Percentiles rank a stretch among this genome's conserved stretches.
phyloP scores from a whole-genome alignment of 2,329 filamentous ascomycete species.

The Zalaria obscura region DNA sequence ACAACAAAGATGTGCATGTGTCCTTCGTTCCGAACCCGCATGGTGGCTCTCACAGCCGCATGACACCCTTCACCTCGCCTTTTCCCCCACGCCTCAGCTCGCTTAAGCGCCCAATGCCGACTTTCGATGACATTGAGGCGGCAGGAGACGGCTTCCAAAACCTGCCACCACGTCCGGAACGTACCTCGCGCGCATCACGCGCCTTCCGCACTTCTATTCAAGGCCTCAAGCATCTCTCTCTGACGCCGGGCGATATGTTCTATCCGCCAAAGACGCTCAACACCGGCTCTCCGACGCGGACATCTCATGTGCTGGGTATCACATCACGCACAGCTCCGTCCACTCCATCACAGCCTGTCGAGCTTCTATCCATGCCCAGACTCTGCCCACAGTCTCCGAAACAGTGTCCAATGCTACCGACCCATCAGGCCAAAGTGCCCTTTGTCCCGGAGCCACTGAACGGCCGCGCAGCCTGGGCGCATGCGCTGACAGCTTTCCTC shows the following conservation, averaged over 20 bases:
- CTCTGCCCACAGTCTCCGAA: not conserved
- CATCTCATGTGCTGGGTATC: not conserved
- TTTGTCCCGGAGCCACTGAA: constrained; percentile 20
- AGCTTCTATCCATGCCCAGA: not conserved
- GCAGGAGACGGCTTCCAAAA: not conserved
- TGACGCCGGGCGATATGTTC: not conserved
- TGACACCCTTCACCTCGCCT: not conserved
- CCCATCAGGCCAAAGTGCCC: not conserved
- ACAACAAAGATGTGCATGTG: too few species aligned
- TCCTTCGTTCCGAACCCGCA: too few species aligned
- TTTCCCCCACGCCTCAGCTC: not conserved
- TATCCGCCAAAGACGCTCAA: not conserved
- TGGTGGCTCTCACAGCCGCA: too few species aligned
- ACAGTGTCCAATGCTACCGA: not conserved
- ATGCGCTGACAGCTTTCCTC: constrained; percentile 18
- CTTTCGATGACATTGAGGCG: not conserved
- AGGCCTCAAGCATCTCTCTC: not conserved
- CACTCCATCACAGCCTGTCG: not conserved
- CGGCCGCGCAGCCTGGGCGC: constrained; percentile 26
- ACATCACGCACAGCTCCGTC: not conserved
- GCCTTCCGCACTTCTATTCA: not conserved
- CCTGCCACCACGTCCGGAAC: not conserved
- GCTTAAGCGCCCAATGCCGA: not conserved
- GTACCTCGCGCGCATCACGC: not conserved
- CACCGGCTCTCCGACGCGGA: not conserved